Percentiles rank a stretch among this genome's conserved stretches.
phyloP scores from a whole-genome alignment of 2,329 filamentous ascomycete genomes.

The Scolecobasidium constrictum region DNA sequence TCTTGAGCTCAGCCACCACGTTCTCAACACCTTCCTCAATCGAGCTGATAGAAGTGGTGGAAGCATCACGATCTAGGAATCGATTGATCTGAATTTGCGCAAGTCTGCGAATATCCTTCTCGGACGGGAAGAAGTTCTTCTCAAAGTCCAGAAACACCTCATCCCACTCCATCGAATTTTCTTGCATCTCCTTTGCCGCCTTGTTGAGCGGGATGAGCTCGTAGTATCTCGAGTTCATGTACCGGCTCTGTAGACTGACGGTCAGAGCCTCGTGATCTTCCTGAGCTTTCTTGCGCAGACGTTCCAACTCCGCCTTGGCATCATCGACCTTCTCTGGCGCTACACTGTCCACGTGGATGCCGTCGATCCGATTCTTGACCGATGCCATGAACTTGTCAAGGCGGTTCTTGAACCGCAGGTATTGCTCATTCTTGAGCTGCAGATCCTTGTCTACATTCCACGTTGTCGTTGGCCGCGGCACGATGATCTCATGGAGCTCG shows the following conservation, averaged over 20 bases:
- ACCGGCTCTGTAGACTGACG: constrained; percentile 74
- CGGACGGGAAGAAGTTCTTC: constrained; percentile 79
- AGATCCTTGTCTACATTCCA: constrained; percentile 98
- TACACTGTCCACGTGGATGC: constrained; percentile 86
- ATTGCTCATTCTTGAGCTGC: constrained; percentile 86
- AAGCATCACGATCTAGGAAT: constrained; percentile 78
- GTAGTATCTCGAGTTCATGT: constrained; percentile 91
- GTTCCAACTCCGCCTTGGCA: constrained; percentile 73
- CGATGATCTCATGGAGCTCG: constrained; percentile 86
- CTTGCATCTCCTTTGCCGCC: constrained; percentile 79
- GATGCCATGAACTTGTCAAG: constrained; percentile 81
- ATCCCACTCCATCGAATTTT: constrained; percentile 91
- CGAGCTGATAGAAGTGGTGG: constrained; percentile 61
- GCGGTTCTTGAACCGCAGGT: constrained; percentile 66
- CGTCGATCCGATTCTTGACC: constrained; percentile 70
- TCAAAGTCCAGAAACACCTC: constrained; percentile 84
- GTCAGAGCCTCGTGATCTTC: constrained; percentile 70
- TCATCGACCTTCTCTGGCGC: constrained; percentile 75
- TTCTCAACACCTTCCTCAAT: constrained; percentile 54
- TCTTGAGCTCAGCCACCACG: constrained; percentile 8
- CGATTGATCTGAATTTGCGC: constrained; percentile 89
- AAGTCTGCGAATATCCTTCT: constrained; percentile 88
- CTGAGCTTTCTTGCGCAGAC: constrained; percentile 64
- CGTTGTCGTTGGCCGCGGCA: constrained; percentile 78
- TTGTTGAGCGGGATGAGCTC: constrained; percentile 91